Evolutionary conservation across 768 basidiomycete genomes (phyloP).

Genomic region (Panaeolus cyanescens): DNA sequence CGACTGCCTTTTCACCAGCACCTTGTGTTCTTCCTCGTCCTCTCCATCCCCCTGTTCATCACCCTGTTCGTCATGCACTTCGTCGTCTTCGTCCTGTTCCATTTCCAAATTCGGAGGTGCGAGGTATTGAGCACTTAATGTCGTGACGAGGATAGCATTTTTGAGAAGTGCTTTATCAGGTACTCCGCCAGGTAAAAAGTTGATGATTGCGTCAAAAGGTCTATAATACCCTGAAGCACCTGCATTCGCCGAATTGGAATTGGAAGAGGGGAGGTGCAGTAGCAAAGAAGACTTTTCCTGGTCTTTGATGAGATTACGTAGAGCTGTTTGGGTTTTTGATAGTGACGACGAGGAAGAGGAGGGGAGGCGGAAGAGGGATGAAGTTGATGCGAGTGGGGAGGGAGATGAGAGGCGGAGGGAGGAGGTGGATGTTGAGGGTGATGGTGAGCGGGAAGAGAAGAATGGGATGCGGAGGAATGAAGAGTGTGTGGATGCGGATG

Average conservation of each 20-base stretch:
- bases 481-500: neutral
- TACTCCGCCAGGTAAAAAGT: conserved; percentile 39
- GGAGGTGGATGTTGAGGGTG: neutral
- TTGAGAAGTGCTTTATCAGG: conserved; percentile 46
- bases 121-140: conserved; percentile 39
- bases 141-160: conserved; percentile 44
- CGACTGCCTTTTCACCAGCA: conserved; percentile 7
- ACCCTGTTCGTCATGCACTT: conserved; percentile 6
- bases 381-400: neutral
- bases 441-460: conserved; percentile 2
- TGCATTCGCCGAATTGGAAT: neutral
- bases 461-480: neutral
- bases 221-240: conserved; percentile 4
- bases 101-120: conserved; percentile 17
- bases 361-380: neutral
- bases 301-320: neutral
- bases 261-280: neutral
- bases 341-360: neutral
- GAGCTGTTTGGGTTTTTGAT: neutral
- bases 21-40: conserved; percentile 4
- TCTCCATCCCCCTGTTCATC: neutral
- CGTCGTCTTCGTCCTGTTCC: conserved; percentile 19
- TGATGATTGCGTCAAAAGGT: conserved; percentile 44
- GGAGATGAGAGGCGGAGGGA: conserved; percentile 2
- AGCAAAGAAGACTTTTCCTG: neutral